These are phyloP conservation scores for Domatiomyces globalis DNA, from an alignment of 2,329 filamentous ascomycete genomes.

Conservation along the genomic window DNA sequence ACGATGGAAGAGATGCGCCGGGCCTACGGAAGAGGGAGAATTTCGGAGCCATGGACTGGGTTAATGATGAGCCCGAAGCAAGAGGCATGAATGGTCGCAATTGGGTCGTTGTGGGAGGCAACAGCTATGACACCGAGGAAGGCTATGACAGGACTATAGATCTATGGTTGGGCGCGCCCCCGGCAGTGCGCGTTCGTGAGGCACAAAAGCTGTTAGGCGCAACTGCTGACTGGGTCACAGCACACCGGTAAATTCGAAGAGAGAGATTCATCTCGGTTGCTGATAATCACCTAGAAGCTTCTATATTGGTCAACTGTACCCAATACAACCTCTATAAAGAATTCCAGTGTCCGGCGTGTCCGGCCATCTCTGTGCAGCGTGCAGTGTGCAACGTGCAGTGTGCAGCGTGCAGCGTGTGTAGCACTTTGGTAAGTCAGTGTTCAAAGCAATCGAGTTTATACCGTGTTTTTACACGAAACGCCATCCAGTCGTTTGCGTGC, in stretches of 20 bases:
- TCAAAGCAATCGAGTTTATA: no score
- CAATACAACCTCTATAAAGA: no score
- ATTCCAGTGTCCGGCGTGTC: no score
- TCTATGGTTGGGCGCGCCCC: not conserved
- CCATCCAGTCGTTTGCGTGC: no score
- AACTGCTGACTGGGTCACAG: not conserved
- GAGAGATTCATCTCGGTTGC: no score
- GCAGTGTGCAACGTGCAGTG: no score
- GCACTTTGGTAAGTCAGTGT: no score
- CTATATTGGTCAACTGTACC: no score
- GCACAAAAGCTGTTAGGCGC: not conserved
- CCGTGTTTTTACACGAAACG: no score
- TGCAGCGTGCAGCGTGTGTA: no score
- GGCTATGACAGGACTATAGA: not conserved
- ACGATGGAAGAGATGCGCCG: not conserved
- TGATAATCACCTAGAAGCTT: no score
- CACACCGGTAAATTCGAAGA: not conserved
- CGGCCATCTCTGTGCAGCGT: no score
- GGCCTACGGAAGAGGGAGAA: not conserved
- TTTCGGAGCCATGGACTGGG: not conserved
- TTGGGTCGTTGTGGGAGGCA: not conserved
- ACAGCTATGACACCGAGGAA: not conserved
- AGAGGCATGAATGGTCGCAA: not conserved
- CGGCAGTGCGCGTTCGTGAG: not conserved
- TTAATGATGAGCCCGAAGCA: not conserved